Evolutionary conservation across 805 yeast species (phyloP), one percentile per base, ranked within the genome.

Genomic region (Lipomyces orientalis): DNA sequence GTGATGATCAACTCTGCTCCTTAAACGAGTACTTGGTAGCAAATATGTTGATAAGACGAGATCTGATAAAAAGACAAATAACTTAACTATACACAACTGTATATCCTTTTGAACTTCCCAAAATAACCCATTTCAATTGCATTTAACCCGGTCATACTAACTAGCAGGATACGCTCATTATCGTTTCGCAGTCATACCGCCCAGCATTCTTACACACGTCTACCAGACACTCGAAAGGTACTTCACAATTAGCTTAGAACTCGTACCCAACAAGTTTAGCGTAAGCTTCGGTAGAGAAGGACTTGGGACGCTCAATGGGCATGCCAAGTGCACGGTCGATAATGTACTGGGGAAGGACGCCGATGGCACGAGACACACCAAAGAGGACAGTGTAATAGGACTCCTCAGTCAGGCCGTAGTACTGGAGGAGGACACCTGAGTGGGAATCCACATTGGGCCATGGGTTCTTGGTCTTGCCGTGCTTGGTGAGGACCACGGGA

Each of bases 241-340:
- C 1, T 4, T 37, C 5, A 37, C 25, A 43, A 43, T 43, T 16
- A 19, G 64, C 52, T 66, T 66, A 71, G 52, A 62, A 51, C 62
- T 64, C 67, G 61, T 65, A 66, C 51, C 74, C 69, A 51, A 73
- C 96, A 80, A 91, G 83, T 85, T 91, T 92, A 78, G 87, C 88
- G 85, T 90, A 91, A 83, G 92, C 92, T 83, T 91, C 94, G 73
- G 97, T 91, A 70, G 97, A 90, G 91, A 92, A 91, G 71, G 97
- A 88, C 83, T 90, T 90, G 82, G 95, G 95, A 84, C 96, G 89
- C 84, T 90, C 96, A 77, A 90, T 89, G 75, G 96, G 88, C 74
- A 86, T 79, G 77, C 95, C 95, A 69, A 88, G 82, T 74, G 93
- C 93, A 80, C 96, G 87, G 83, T 90, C 95, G 76, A 88, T 87